Base-by-base conservation (phyloP, 2,329 filamentous ascomycete species). In the Ophidiomyces ophidiicola region DNA sequence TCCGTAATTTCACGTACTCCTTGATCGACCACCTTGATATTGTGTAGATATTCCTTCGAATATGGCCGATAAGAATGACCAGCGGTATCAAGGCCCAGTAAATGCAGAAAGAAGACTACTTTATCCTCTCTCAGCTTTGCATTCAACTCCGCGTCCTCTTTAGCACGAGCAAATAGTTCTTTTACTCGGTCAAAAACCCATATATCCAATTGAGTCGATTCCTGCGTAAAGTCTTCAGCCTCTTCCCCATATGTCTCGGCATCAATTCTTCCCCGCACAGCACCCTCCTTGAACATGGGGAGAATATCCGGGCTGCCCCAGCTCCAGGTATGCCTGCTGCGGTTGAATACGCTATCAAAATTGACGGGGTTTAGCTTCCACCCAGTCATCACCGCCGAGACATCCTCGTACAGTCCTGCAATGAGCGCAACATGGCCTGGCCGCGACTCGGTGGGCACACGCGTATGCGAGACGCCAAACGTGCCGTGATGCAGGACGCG, bases 331-430 rank as follows among this genome's bases (percentile, higher is more conserved):
- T 98, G 92, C 32, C 80, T 72, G 56, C 88, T 96, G 46, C 84
- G 77, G 59, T 98, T 98, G 72, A 98, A 98, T 7, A 98, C 86
- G 54, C 88, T 96, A 64, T 98, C 90, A 54, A 98, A 98, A 56
- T 96, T 82, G 54, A 98, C 90, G 0, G 90, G 90, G 57, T 98
- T 98, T 50, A 94, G 67, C 64, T 98, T 96, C 90, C 90, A 98
- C 11, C 90, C 90, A 1, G 92, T 98, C 20, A 82, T 93, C 14
- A 98, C 90, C 2, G 90, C 82, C 23, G 90, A 96, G 1, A 98
- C 90, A 67, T 98, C 90, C 62, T 98, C 90, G 57, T 98, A 98
- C 25, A 98, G 66, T 3, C 90, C 90, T 5, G 90, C 90, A 53
- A 98, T 98, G 39, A 98, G 72, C 24, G 90, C 92, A 42, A 98